Base-by-base conservation (phyloP, 306 rosid species). In the Senna tora region DNA sequence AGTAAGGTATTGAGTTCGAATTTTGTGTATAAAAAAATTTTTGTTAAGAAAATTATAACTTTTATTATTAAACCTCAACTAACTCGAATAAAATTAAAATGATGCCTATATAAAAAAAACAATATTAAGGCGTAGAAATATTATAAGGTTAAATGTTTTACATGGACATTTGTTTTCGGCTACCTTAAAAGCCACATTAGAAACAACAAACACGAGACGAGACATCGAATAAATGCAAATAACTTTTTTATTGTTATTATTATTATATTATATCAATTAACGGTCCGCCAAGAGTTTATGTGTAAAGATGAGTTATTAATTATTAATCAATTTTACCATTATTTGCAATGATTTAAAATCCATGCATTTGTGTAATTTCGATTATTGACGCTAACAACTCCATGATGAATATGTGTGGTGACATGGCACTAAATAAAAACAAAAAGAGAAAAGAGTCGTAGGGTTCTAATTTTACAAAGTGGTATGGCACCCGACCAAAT, bases 131-230 rank as follows among this genome's bases (percentile, higher is more conserved):
- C n/a, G n/a, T n/a, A n/a, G n/a, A n/a, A n/a, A n/a, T n/a, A n/a
- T n/a, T n/a, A n/a, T n/a, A n/a, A n/a, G n/a, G n/a, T n/a, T 65
- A 76, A 72, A 67, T 60, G 56, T 81, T 65, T 55, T 72, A 22
- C 67, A 71, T 50, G 22, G 1, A 16, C 22, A 1, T 15, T 68
- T 17, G 4, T 43, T 74, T 41, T 19, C 30, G 2, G 13, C 56
- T 20, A 13, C 33, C 54, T 33, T 15, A 6, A 43, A 41, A 60
- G 21, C 58, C 67, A 45, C 74, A 5, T 19, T 47, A 65, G 64
- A 28, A 67, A 53, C 71, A 69, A 55, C 68, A 25, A 68, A 73
- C 51, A 55, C 12, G 25, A 67, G 38, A 55, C 12, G 25, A 67
- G 38, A 67, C 78, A 64, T 36, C 34, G 7, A 65, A 15, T 25